A percentile compares a stretch with the other conserved stretches of the same genome.
Conservation (phyloP, 2,329 filamentous ascomycete species). For the Ascochyta koolunga region DNA sequence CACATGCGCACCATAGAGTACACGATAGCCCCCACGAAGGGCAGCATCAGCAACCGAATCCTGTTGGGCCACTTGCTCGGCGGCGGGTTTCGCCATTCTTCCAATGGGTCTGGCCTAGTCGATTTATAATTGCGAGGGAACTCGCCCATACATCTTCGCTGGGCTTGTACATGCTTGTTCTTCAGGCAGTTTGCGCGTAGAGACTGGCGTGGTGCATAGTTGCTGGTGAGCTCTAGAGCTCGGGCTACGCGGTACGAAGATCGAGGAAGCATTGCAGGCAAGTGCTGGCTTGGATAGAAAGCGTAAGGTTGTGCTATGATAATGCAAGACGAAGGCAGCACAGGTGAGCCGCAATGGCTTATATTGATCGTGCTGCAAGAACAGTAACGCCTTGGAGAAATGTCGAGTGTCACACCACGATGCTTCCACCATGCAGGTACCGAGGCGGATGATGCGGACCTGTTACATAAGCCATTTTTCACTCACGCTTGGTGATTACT, state of each 20-base stretch:
- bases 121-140: constrained; percentile 29
- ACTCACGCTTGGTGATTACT: background rate
- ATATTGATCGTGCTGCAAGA: constrained; percentile 14
- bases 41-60: constrained; percentile 54
- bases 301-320: constrained; percentile 18
- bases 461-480: constrained; percentile 8
- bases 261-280: constrained; percentile 38
- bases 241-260: constrained; percentile 31
- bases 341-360: constrained; percentile 5
- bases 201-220: constrained; percentile 30
- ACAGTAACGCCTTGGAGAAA: constrained; percentile 12
- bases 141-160: constrained; percentile 29
- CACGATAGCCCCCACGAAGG: constrained; percentile 59
- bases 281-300: constrained; percentile 16
- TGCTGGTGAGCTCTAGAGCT: constrained; percentile 36
- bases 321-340: constrained; percentile 16
- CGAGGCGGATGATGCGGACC: constrained; percentile 4
- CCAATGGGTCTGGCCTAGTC: constrained; percentile 32
- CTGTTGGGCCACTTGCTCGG: constrained; percentile 49
- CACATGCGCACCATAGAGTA: constrained; percentile 63
- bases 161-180: constrained; percentile 16
- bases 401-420: constrained; percentile 39
- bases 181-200: constrained; percentile 27
- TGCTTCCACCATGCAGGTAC: constrained; percentile 5
- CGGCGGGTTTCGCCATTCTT: constrained; percentile 43